Base-by-base conservation (phyloP, 2,329 filamentous ascomycete species). In the Aspergillus latus region DNA sequence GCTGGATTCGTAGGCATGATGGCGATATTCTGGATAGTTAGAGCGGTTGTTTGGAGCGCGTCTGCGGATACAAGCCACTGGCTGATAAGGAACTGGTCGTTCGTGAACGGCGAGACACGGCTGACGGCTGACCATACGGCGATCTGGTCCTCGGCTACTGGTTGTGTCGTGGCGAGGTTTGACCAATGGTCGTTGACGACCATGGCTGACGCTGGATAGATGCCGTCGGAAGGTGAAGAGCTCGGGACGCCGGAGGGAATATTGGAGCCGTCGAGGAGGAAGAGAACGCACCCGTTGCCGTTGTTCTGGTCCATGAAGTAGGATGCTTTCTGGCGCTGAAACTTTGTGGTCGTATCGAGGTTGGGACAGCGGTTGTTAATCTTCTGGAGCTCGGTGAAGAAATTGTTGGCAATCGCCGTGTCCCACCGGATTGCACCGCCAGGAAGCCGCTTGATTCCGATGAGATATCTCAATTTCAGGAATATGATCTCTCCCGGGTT, bases 31-130 rank as follows among this genome's bases (percentile, higher is more conserved):
- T 54, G 52, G 44, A 58, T 53, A 10, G 49, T 49, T 8, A 57
- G 55, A 0, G 45, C 49, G 5, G 55, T 57, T 49, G 55, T 57
- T n/a, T 45, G 40, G 5, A 57, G 5, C 1, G 49, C 55, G 43
- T 57, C 55, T 3, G 55, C 49, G 2, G 55, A 57, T 7, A 57
- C 55, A 16, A 57, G 44, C 55, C 55, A 57, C 13, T 57, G 55
- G 30, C 49, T 49, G 44, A 57, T 57, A 7, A 53, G 55, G 28
- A 57, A 57, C 28, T 49, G 16, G 34, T 57, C 55, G 15, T 57
- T 46, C 30, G 39, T 28, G 39, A 57, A 53, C 3, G 55, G 55
- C 3, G 29, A 5, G 4, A 15, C 32, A 9, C 55, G 55, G 9
- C 36, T 15, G 26, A 53, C 53, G 1, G 13, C 39, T 7, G 55